These are phyloP conservation scores for Cinnamomum micranthum DNA, from an alignment of 164 flowering plant genomes.

Conservation along the genomic window DNA sequence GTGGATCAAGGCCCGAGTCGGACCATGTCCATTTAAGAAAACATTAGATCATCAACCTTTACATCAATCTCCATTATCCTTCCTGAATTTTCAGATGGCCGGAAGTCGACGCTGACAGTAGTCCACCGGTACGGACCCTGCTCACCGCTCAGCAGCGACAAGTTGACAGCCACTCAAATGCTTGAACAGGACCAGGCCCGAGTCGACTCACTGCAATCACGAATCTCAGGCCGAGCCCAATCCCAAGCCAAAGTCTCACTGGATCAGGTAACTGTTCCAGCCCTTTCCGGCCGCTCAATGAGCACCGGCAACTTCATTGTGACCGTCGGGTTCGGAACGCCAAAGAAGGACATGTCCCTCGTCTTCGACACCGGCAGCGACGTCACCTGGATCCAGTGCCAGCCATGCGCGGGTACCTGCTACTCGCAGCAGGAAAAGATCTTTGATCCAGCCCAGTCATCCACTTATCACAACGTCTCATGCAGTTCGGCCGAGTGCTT, in stretches of 20 bases:
- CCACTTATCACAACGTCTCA: slow-evolving; percentile 31
- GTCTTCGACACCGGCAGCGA: slow-evolving; percentile 18
- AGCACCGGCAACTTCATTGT: slow-evolving; percentile 7
- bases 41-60: no score
- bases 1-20: no score
- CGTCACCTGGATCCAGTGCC: slow-evolving; percentile 19
- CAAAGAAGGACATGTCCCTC: neutral
- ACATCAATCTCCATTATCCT: no score
- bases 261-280: neutral
- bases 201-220: slow-evolving; percentile 5
- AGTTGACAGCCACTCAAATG: slow-evolving; percentile 12
- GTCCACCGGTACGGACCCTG: slow-evolving; percentile 26
- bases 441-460: slow-evolving; percentile 38
- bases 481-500: slow-evolving; percentile 33
- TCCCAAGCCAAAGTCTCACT: neutral
- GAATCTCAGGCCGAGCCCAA: neutral
- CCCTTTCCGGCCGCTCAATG: neutral
- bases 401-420: slow-evolving; percentile 25
- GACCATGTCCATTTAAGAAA: no score
- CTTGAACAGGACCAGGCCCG: slow-evolving; percentile 5
- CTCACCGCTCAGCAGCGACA: slow-evolving; percentile 14
- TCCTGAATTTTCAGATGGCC: neutral
- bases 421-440: slow-evolving; percentile 39
- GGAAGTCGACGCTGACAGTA: slow-evolving; percentile 16
- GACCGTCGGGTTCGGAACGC: slow-evolving; percentile 11